These are phyloP conservation scores for Sabuloglossum arenarium DNA, from an alignment of 495 filamentous ascomycete genomes.

Conservation along the genomic window DNA sequence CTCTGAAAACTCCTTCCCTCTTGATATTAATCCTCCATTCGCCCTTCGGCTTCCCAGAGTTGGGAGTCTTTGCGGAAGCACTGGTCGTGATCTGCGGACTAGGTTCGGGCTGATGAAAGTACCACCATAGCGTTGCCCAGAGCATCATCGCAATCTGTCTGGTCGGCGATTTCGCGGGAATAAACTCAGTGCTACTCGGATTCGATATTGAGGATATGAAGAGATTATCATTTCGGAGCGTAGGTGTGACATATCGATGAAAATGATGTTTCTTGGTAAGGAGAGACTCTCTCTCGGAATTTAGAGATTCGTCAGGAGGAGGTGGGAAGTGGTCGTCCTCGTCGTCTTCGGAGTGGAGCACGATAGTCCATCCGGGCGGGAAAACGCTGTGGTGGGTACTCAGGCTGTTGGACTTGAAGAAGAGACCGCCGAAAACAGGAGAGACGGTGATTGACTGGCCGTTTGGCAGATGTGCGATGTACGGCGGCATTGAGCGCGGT, in stretches of 20 bases:
- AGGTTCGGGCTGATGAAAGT: slow-evolving; percentile 65
- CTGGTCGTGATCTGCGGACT: slow-evolving; percentile 31
- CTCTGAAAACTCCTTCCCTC: slow-evolving; percentile 68
- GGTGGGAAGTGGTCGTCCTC: slow-evolving; percentile 13
- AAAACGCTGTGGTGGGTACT: slow-evolving; percentile 45
- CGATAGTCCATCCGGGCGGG: slow-evolving; percentile 73
- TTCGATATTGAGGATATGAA: slow-evolving; percentile 84
- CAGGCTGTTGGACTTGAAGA: slow-evolving; percentile 66
- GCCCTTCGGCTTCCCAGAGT: slow-evolving; percentile 48
- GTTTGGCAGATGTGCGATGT: slow-evolving; percentile 51
- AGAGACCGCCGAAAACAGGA: slow-evolving; percentile 71
- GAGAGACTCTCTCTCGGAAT: not conserved
- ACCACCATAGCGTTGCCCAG: slow-evolving; percentile 90
- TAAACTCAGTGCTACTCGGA: slow-evolving; percentile 59
- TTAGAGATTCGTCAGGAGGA: slow-evolving; percentile 2
- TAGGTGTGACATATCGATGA: slow-evolving; percentile 49
- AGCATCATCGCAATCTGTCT: slow-evolving; percentile 89
- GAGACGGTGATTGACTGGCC: slow-evolving; percentile 62
- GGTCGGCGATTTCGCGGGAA: slow-evolving; percentile 55
- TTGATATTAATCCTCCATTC: slow-evolving; percentile 81
- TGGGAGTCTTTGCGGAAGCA: slow-evolving; percentile 41
- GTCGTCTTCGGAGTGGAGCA: slow-evolving; percentile 51
- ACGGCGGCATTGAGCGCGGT: slow-evolving; percentile 16
- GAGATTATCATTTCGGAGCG: slow-evolving; percentile 54
- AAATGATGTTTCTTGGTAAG: slow-evolving; percentile 18